phyloP scores from a whole-genome alignment of 2,329 filamentous ascomycete genomes.

The Xylariales sp. region DNA sequence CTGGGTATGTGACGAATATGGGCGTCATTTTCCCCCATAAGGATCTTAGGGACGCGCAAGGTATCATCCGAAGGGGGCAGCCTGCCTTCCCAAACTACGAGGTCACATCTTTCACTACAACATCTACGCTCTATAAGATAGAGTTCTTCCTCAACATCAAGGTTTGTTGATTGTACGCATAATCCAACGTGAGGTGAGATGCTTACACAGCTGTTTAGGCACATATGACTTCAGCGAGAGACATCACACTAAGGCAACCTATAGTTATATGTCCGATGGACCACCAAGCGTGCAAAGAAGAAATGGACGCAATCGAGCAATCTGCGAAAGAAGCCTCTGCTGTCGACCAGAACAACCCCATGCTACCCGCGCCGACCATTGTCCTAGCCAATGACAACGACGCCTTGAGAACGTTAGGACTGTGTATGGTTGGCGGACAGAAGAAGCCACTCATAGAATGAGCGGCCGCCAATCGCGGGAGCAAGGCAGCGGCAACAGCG shows the following conservation, averaged over 20 bases:
- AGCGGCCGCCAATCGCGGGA: no score
- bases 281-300: constrained; percentile 92
- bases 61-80: constrained; percentile 79
- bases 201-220: constrained; percentile 52
- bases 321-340: constrained; percentile 88
- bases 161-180: constrained; percentile 46
- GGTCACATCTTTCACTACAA: constrained; percentile 87
- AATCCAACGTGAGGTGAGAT: not conserved
- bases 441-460: constrained; percentile 64
- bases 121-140: constrained; percentile 93
- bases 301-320: constrained; percentile 97
- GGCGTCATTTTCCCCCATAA: constrained; percentile 87
- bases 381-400: constrained; percentile 71
- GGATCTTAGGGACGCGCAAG: constrained; percentile 80
- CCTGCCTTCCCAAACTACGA: constrained; percentile 85
- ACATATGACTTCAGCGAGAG: constrained; percentile 78
- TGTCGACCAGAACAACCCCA: constrained; percentile 84
- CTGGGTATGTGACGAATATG: constrained; percentile 88
- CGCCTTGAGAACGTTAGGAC: constrained; percentile 54
- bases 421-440: constrained; percentile 59
- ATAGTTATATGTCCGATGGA: constrained; percentile 96
- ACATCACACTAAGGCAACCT: constrained; percentile 83
- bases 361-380: constrained; percentile 82
- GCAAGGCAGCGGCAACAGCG: not conserved
- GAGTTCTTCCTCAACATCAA: constrained; percentile 95